Base-by-base conservation (phyloP, 1,284 basidiomycete genomes). In the Puccinia sorghi region DNA sequence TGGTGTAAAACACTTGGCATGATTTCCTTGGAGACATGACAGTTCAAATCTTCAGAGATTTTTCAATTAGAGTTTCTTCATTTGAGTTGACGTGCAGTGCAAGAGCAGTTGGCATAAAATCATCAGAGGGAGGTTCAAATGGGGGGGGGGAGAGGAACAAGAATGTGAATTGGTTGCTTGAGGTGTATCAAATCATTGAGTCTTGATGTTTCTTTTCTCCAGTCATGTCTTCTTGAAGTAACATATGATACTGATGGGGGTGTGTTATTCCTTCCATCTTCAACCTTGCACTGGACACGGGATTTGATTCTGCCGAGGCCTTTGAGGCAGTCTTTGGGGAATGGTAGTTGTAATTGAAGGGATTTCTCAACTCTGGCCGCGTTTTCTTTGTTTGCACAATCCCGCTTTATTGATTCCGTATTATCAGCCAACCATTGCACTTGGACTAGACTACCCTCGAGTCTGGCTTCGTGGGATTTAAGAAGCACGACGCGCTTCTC, bases 251-350 rank as follows among this genome's bases (percentile, higher is more conserved):
- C 6, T 57, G n/a, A 15, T 41, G 12, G 12, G 3, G 15, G 37
- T 37, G n/a, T n/a, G n/a, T n/a, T n/a, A 56, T 46, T 9, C 52
- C 52, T 12, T 37, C 37, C 3, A 48, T 22, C 32, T 56, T 72
- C 13, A 13, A 57, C 37, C n/a, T 72, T 72, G 15, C 71, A 72
- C 0, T 25, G 13, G 17, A 61, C 71, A 46, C 54, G 46, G 13
- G 43, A 41, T 6, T 17, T 22, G 15, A 57, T 25, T 3, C 25
- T 56, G 15, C 41, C 56, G 11, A 50, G 4, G 17, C 66, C 66
- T 32, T 41, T 15, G 5, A 59, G 46, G 50, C 57, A 74, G 12
- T 74, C 72, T 64, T 50, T 74, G 15, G 72, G 50, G 8, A 41
- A 25, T 59, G 56, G 15, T 46, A 59, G 39, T 41, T 37, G 22